These are phyloP conservation scores for Corymbia citriodora DNA, from an alignment of 441 rosid species.

Conservation along the genomic window DNA sequence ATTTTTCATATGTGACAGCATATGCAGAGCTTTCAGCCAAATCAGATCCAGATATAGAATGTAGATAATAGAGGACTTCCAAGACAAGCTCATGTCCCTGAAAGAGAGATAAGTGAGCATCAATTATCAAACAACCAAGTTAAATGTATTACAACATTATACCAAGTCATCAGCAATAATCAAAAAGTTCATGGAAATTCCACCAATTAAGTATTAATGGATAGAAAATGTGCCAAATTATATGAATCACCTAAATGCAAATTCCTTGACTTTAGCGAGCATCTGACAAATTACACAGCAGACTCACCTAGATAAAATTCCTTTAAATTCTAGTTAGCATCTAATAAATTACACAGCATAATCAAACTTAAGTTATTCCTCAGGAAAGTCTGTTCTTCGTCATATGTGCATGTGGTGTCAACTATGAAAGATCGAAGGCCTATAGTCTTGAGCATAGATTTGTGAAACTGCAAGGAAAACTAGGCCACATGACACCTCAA, in stretches of 20 bases:
- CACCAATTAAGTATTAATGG: neutral
- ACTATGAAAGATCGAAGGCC: neutral
- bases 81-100: constrained; percentile 98
- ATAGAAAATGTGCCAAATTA: neutral
- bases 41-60: constrained; percentile 50
- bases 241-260: neutral
- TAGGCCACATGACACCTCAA: neutral
- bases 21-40: constrained; percentile 43
- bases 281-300: neutral
- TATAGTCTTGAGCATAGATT: neutral
- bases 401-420: neutral
- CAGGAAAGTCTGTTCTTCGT: neutral
- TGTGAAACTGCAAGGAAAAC: neutral
- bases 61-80: constrained; percentile 82
- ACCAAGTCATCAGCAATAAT: neutral
- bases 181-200: neutral
- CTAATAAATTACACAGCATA: neutral
- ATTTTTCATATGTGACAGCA: constrained; percentile 70
- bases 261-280: neutral
- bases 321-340: neutral
- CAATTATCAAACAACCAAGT: constrained; percentile 7
- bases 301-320: neutral
- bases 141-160: neutral
- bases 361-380: neutral
- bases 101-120: constrained; percentile 3